Evolutionary conservation across 2,329 filamentous ascomycete genomes (phyloP).

Genomic region (Pleoardoris graminearum): DNA sequence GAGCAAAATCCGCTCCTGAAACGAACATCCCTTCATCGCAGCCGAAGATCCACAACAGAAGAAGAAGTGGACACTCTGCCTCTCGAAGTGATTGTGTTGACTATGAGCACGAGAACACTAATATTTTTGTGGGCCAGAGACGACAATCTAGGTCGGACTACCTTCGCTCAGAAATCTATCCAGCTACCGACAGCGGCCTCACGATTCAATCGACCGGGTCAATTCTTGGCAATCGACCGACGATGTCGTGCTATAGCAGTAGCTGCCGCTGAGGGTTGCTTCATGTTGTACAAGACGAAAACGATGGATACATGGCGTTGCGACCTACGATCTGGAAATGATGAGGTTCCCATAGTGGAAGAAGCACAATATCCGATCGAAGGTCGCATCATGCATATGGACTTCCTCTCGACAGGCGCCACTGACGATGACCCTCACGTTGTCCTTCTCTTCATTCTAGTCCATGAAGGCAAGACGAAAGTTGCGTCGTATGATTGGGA

Average conservation of each 20-base stretch:
- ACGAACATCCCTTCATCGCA: conserved; percentile 15
- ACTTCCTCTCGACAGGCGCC: conserved; percentile 78
- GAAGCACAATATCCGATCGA: conserved; percentile 54
- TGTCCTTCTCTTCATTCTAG: conserved; percentile 70
- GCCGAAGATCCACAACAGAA: conserved; percentile 21
- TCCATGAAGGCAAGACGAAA: conserved; percentile 49
- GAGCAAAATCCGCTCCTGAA: conserved; percentile 28
- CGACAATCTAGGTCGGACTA: conserved; percentile 49
- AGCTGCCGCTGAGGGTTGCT: conserved; percentile 68
- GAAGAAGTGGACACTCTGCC: conserved; percentile 50
- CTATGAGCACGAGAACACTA: conserved; percentile 72
- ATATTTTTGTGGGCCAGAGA: conserved; percentile 73
- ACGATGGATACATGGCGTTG: conserved; percentile 56
- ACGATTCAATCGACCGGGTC: conserved; percentile 59
- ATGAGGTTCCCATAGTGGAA: conserved; percentile 63
- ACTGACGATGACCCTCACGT: conserved; percentile 67
- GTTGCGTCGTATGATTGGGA: conserved; percentile 59
- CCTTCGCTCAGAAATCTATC: conserved; percentile 65
- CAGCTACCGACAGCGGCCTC: conserved; percentile 61
- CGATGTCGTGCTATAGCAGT: conserved; percentile 67
- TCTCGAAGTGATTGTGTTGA: conserved; percentile 79
- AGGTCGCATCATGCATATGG: conserved; percentile 80
- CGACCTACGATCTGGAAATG: conserved; percentile 46
- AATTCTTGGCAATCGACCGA: conserved; percentile 77
- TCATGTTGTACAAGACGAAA: conserved; percentile 73